Base-by-base conservation (phyloP, 2,329 filamentous ascomycete species). In the Dothideomycetidae sp. region DNA sequence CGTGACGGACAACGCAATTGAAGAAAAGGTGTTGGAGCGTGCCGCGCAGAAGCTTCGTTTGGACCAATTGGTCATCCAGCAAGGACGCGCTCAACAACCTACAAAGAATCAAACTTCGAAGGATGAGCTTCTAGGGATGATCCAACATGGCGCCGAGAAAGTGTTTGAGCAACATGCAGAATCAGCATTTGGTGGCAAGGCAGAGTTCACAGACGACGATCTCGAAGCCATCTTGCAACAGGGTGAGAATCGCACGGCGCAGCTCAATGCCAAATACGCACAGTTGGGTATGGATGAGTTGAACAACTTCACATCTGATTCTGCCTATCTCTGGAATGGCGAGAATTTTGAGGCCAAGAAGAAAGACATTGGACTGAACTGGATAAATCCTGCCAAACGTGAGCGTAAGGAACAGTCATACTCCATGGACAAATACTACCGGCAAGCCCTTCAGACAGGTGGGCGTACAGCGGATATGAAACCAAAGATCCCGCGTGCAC, bases 351-450 rank as follows among this genome's bases (percentile, higher is more conserved):
- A 85, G 37, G 82, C 81, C 41, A 74, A 78, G 12, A 63, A 62
- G 54, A 93, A 92, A 58, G 84, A 93, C 34, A 83, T 94, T 45
- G 84, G 83, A 33, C 72, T 94, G 46, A 86, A 69, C 53, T 98
- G 92, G 92, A 98, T 98, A 63, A 93, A 98, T 51, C 92, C 90
- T 2, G 78, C 88, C 11, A 98, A 98, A 68, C 86, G 90, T 59
- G 92, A 98, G 63, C 82, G 90, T 52, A 98, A 96, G 59, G 88
- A 96, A 54, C 85, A 94, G 55, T 85, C 84, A 4, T 98, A 98
- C 57, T 94, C 88, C 0, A 93, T 98, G 66, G 92, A 98, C 57
- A 93, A 94, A 59, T 98, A 98, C 63, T 98, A 96, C 62, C 80
- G 88, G 47, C 78, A 92, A 51, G 83, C 85, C 7, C 72, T 98